Conservation (phyloP, 441 rosid genomes). For the Gossypium davidsonii region DNA sequence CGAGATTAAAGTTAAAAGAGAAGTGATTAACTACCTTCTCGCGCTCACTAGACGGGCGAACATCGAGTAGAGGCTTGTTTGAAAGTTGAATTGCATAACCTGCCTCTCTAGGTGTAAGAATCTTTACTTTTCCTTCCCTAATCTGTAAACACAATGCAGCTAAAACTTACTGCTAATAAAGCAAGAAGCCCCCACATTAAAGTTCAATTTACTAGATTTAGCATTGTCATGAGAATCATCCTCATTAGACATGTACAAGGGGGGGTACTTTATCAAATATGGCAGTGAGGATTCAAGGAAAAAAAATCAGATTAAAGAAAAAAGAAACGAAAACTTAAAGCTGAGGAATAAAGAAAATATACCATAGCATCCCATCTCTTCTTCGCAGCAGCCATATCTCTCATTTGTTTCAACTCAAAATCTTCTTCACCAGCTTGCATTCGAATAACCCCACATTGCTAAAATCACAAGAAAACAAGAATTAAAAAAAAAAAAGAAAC, state of each 20-base stretch:
- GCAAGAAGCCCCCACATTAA: neutral
- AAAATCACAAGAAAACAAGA: slow-evolving; percentile 9
- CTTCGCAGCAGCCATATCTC: slow-evolving; percentile 87
- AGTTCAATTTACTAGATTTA: neutral
- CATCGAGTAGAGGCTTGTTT: slow-evolving; percentile 72
- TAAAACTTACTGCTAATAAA: neutral
- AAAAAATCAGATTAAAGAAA: neutral
- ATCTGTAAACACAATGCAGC: slow-evolving; percentile 37
- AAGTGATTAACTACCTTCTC: slow-evolving; percentile 40
- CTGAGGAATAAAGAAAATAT: neutral
- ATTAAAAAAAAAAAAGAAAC: neutral
- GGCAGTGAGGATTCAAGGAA: neutral
- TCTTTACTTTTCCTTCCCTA: slow-evolving; percentile 77
- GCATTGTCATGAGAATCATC: slow-evolving; percentile 2
- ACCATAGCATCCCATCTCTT: slow-evolving; percentile 95
- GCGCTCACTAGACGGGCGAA: slow-evolving; percentile 69
- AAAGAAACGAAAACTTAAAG: neutral
- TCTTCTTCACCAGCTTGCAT: slow-evolving; percentile 69
- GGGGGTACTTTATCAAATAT: neutral
- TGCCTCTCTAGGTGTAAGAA: slow-evolving; percentile 79
- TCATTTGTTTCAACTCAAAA: slow-evolving; percentile 76
- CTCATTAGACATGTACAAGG: neutral
- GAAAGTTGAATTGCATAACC: slow-evolving; percentile 92
- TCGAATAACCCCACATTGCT: slow-evolving; percentile 36
- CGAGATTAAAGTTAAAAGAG: neutral